These are phyloP conservation scores for Sugiyamaella boreocaroliniensis DNA, from an alignment of 805 yeast species.

Conservation along the genomic window DNA sequence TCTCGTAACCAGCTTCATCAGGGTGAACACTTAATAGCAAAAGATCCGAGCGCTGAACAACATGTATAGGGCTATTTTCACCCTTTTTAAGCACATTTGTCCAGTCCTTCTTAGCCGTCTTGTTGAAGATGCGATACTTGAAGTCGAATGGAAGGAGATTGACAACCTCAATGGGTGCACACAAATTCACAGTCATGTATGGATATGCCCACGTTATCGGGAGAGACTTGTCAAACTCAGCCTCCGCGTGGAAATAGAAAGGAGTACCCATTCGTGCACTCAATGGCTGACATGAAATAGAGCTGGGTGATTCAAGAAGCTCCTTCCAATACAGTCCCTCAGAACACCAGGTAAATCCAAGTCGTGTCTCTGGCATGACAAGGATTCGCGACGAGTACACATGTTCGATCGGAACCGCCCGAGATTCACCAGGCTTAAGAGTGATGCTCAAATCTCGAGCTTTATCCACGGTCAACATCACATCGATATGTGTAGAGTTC, in stretches of 20 bases:
- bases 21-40: slow-evolving; percentile 58
- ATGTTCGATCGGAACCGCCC: slow-evolving; percentile 67
- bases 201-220: slow-evolving; percentile 75
- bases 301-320: slow-evolving; percentile 42
- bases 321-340: slow-evolving; percentile 60
- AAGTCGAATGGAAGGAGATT: slow-evolving; percentile 81
- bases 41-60: slow-evolving; percentile 65
- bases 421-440: slow-evolving; percentile 49
- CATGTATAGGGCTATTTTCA: slow-evolving; percentile 65
- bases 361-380: slow-evolving; percentile 55
- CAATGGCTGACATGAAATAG: slow-evolving; percentile 54
- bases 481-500: slow-evolving; percentile 58
- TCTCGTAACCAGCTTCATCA: slow-evolving; percentile 49
- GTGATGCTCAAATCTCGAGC: slow-evolving; percentile 30
- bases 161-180: slow-evolving; percentile 82
- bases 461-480: slow-evolving; percentile 38
- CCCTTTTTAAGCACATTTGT: slow-evolving; percentile 57
- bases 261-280: slow-evolving; percentile 31
- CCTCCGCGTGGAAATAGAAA: slow-evolving; percentile 68
- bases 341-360: slow-evolving; percentile 62
- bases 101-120: slow-evolving; percentile 62
- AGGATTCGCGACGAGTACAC: slow-evolving; percentile 54
- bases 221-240: slow-evolving; percentile 56
- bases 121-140: slow-evolving; percentile 68
- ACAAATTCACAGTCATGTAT: slow-evolving; percentile 64